Evolutionary conservation across 306 rosid species (phyloP).

Genomic region (Astragalus glycyphyllos): DNA sequence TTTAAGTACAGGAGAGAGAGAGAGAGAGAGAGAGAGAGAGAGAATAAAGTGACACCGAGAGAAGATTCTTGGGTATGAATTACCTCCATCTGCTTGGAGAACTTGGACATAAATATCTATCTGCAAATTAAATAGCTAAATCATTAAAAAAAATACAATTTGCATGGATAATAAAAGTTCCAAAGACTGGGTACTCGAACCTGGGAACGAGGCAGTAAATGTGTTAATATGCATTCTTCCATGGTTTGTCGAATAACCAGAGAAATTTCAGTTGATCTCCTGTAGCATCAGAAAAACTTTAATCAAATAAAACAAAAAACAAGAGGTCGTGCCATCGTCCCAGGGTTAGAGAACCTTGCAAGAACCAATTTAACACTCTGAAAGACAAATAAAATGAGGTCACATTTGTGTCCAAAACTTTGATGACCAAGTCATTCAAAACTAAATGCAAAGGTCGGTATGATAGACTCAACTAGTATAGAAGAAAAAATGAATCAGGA

Average conservation of each 20-base stretch:
- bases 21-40: too few species aligned
- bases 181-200: constrained; percentile 48
- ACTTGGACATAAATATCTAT: constrained; percentile 93
- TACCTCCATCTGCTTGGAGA: constrained; percentile 98
- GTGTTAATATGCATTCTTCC: constrained; percentile 86
- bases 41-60: constrained; percentile 1
- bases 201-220: constrained; percentile 93
- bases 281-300: constrained; percentile 46
- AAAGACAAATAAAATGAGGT: not conserved
- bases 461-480: not conserved
- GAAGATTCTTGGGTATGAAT: constrained; percentile 17
- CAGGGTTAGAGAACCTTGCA: constrained; percentile 18
- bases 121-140: constrained; percentile 51
- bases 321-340: constrained; percentile 18
- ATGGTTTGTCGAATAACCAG: constrained; percentile 88
- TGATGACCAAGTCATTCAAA: constrained; percentile 17
- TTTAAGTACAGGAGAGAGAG: constrained; percentile 28
- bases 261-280: constrained; percentile 96
- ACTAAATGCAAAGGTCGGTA: not conserved
- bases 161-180: constrained; percentile 16
- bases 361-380: constrained; percentile 28
- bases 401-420: not conserved
- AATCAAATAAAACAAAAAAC: constrained; percentile 28
- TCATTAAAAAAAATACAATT: constrained; percentile 35
- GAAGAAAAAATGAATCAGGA: too few species aligned